A percentile compares a stretch with the other conserved stretches of the same genome.
Conservation (phyloP, 1,284 basidiomycete genomes). For the Taiwanofungus camphoratus region DNA sequence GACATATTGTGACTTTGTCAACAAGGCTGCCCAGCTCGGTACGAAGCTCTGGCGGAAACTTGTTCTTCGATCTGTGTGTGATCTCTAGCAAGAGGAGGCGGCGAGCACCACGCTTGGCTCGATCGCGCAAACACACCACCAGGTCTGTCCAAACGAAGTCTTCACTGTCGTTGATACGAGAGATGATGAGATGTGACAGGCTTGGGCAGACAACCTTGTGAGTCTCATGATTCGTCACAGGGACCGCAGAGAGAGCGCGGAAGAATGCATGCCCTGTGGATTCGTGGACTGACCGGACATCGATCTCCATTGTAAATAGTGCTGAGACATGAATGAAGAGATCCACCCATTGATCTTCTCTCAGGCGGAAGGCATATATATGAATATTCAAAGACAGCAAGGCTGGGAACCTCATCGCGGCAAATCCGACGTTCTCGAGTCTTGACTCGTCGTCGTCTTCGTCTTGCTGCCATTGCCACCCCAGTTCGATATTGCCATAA, state of each 20-base stretch:
- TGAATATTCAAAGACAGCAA: background rate
- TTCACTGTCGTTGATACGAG: background rate
- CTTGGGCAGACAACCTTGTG: conserved; percentile 1
- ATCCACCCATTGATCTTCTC: background rate
- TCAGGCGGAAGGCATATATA: background rate
- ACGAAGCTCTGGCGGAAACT: no score
- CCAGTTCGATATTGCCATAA: background rate
- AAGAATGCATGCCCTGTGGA: background rate
- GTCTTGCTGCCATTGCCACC: background rate
- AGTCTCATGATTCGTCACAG: background rate
- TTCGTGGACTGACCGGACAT: background rate
- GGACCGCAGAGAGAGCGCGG: background rate
- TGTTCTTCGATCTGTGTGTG: no score
- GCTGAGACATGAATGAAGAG: background rate
- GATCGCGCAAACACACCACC: background rate
- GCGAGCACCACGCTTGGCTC: no score
- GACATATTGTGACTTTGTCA: no score
- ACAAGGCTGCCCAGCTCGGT: no score
- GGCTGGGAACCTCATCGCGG: background rate
- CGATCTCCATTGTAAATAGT: background rate
- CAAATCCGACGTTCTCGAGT: background rate
- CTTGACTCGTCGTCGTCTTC: background rate
- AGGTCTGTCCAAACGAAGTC: background rate
- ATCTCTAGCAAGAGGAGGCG: no score
- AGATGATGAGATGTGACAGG: background rate